Conservation (phyloP, 1,139 yeast genomes). For the Debaryomyces subglobosus region DNA sequence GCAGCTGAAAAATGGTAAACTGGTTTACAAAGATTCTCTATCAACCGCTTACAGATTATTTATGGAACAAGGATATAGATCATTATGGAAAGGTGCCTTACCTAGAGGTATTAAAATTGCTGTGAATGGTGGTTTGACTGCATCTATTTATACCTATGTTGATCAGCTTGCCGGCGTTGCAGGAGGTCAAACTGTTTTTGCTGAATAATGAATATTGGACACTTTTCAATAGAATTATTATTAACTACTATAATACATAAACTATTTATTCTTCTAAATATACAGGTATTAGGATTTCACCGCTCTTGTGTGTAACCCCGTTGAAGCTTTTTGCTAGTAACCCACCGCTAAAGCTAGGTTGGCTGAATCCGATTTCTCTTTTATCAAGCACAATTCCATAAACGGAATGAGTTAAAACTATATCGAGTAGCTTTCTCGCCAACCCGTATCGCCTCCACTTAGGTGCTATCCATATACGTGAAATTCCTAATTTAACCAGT, state of each 20-base stretch:
- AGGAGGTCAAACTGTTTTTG: slow-evolving; percentile 54
- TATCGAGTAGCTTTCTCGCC: slow-evolving; percentile 45
- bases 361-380: slow-evolving; percentile 64
- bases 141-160: slow-evolving; percentile 65
- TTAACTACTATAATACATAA: not conserved
- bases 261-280: slow-evolving; percentile 35
- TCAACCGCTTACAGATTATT: slow-evolving; percentile 75
- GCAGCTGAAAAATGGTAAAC: slow-evolving; percentile 73
- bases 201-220: slow-evolving; percentile 10
- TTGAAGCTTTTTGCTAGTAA: slow-evolving; percentile 54
- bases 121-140: slow-evolving; percentile 78
- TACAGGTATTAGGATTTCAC: slow-evolving; percentile 54
- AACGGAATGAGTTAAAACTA: slow-evolving; percentile 44
- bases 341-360: slow-evolving; percentile 68
- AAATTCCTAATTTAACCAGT: slow-evolving; percentile 52
- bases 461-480: slow-evolving; percentile 66
- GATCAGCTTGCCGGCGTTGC: slow-evolving; percentile 54
- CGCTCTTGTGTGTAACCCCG: slow-evolving; percentile 53
- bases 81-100: slow-evolving; percentile 77
- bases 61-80: slow-evolving; percentile 63
- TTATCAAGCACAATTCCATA: slow-evolving; percentile 53
- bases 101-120: slow-evolving; percentile 82
- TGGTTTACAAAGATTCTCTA: slow-evolving; percentile 66
- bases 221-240: not conserved
- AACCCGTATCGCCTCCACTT: slow-evolving; percentile 56